Evolutionary conservation across 257 asterid species (phyloP).

Genomic region (Ophiorrhiza pumila): DNA sequence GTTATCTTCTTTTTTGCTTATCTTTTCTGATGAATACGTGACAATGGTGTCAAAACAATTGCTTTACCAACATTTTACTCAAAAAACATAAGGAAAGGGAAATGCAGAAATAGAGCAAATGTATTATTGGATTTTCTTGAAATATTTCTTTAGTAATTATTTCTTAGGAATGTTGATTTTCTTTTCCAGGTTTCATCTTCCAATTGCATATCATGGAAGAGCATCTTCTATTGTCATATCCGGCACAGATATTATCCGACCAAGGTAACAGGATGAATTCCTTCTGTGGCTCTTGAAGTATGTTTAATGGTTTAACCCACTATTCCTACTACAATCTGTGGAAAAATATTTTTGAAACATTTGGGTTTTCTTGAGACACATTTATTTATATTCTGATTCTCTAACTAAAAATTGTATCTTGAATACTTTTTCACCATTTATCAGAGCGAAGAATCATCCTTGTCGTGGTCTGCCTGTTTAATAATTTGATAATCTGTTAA

Average conservation of each 20-base stretch:
- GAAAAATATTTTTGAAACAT: neutral
- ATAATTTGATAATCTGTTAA: neutral
- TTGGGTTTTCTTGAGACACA: neutral
- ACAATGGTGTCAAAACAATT: neutral
- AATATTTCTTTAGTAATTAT: neutral
- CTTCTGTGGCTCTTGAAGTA: neutral
- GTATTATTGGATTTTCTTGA: neutral
- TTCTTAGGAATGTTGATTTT: neutral
- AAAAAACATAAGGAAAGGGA: neutral
- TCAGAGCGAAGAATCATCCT: neutral
- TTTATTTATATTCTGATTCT: neutral
- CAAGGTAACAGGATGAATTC: constrained; percentile 55
- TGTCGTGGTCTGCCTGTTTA: neutral
- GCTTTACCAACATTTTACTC: no score
- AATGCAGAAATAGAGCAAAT: neutral
- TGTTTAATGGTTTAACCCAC: neutral
- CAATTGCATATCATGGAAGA: constrained; percentile 97
- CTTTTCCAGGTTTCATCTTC: constrained; percentile 77
- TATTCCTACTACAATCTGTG: neutral
- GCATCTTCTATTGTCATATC: constrained; percentile 91
- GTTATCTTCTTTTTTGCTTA: neutral
- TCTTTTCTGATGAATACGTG: no score
- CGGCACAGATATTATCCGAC: constrained; percentile 84
- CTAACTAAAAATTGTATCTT: neutral
- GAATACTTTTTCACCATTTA: neutral